Evolutionary conservation across 768 basidiomycete genomes (phyloP), one percentile per base, ranked within the genome.

Genomic region (Xerocomellus dryophilus): DNA sequence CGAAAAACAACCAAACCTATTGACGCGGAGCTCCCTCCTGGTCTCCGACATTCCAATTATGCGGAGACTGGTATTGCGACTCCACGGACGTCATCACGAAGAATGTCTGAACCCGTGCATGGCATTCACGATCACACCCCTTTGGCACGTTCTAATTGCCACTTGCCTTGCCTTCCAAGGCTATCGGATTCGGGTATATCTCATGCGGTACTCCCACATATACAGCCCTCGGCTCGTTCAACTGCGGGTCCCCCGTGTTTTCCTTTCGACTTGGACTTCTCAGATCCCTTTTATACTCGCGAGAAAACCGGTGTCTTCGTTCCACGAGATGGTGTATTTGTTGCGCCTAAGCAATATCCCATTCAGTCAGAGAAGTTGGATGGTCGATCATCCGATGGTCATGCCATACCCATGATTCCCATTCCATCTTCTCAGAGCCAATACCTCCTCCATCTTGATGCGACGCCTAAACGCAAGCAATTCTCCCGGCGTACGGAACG

Each of bases 381-480:
- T 46, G 39, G 38, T 14, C 61, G 43, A 45, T 20, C 44, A 27
- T 44, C 47, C 10, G 25, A 43, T 20, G 42, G 20, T 23, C 55
- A 41, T 43, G 25, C 45, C 31, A 34, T 56, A 23, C 49, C 56
- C 23, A 27, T 31, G 36, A 53, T 64, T 34, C 58, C 66, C 12
- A 42, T 71, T 11, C 53, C 61, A 9, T 71, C 69, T 14, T 71
- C 69, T 41, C 69, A 71, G 42, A 71, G 69, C 34, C 69, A 71
- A 59, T 71, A 71, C 46, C 67, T 71, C 32, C 67, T 71, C 31
- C 60, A 59, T 31, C 29, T 41, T 27, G 69, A 71, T 44, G 63
- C 65, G 17, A 71, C 69, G 12, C 69, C 69, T 10, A 72, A 65
- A 36, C 66, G 76, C 73, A 62, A 72, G 60, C 62, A 72, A 69